Base-by-base conservation (phyloP, 1,284 basidiomycete species). In the Mycena citricolor region DNA sequence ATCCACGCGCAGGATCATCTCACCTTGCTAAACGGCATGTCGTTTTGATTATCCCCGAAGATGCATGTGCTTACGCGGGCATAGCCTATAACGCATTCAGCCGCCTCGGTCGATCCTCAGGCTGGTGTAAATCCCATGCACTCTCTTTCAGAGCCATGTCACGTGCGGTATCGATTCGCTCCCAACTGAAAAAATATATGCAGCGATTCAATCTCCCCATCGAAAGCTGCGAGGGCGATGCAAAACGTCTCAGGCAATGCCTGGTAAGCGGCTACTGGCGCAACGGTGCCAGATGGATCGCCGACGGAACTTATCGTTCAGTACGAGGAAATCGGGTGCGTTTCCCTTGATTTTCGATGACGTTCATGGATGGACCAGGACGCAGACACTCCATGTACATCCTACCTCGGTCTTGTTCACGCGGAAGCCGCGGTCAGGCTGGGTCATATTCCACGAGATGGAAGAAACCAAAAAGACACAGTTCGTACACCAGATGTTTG, bases 371-470 rank as follows among this genome's bases (percentile, higher is more conserved):
- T 52, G 19, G n/a, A 23, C 26, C 4, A n/a, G n/a, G 5, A 21
- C 13, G 24, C 56, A 95, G 92, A 70, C 81, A 14, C 66, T 98
- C 14, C 82, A 93, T 66, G 88, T 91, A 2, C 95, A 99, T 62
- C 97, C 95, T 0, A 91, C 85, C 10, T 97, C 94, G 2, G 91
- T 97, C 8, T 70, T 98, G 46, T 99, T 99, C 61, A 97, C 93
- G 2, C 74, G 97, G 28, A 91, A 89, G 56, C 89, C 95, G 2
- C 74, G 81, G 13, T 86, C 86, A 0, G 90, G 90, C 8, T 99
- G 92, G 90, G 90, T 98, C 5, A 74, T 99, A 17, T 99, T 87
- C 60, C 92, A 97, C 61, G 94, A 99, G 62, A 86, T 98, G 65
- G 82, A 95, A 56, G 93, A 97, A 64, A 97, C 95, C 1, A 94